Conservation (phyloP, 2,329 filamentous ascomycete genomes). For the Fusarium newnesense region DNA sequence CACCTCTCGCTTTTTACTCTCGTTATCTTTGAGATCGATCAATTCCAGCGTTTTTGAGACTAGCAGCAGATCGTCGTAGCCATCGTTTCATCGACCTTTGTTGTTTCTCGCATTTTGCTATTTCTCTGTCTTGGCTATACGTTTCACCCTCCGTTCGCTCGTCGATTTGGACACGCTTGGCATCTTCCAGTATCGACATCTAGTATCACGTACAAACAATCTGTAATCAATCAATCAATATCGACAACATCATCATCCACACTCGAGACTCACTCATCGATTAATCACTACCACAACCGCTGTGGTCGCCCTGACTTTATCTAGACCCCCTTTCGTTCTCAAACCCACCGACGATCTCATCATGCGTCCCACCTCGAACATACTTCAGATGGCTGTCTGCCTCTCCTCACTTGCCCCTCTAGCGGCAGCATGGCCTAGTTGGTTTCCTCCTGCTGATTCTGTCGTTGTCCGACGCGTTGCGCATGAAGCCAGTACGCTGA, state of each 20-base stretch:
- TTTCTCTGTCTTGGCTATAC: conserved; percentile 29
- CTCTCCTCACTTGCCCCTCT: conserved; percentile 61
- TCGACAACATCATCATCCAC: conserved; percentile 1
- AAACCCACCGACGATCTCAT: conserved; percentile 20
- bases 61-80: conserved; percentile 6
- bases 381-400: conserved; percentile 61
- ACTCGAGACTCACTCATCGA: neutral
- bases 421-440: conserved; percentile 66
- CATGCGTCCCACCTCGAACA: conserved; percentile 62
- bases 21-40: conserved; percentile 16
- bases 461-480: conserved; percentile 53
- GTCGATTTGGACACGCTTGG: conserved; percentile 17
- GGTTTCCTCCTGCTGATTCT: conserved; percentile 63
- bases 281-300: neutral
- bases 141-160: conserved; percentile 13
- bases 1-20: conserved; percentile 23
- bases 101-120: conserved; percentile 29
- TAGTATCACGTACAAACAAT: neutral
- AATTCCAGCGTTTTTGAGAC: conserved; percentile 16
- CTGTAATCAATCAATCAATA: neutral
- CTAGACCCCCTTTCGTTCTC: conserved; percentile 3
- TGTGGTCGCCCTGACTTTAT: neutral
- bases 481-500: conserved; percentile 18
- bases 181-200: conserved; percentile 5
- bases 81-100: conserved; percentile 16